Conservation (phyloP, 208 protist species). For the Leishmania amazonensis region DNA sequence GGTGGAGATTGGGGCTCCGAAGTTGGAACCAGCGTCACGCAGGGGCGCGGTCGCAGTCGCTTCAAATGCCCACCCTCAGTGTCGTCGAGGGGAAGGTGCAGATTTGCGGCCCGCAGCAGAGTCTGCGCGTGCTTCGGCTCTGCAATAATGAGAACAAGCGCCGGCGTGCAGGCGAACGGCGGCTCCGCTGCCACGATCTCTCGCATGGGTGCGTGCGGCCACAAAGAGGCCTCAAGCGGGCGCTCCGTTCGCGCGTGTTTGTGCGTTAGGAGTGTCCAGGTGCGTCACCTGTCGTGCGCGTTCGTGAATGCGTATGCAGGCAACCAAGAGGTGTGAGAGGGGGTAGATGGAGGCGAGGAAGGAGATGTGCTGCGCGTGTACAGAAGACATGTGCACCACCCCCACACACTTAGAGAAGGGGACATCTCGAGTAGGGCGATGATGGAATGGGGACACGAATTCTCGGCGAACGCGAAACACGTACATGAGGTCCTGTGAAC, state of each 20-base stretch:
- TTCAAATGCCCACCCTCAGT: constrained; percentile 58
- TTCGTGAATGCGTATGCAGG: neutral
- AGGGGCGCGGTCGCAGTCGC: constrained; percentile 55
- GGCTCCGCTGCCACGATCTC: constrained; percentile 51
- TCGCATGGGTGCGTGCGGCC: constrained; percentile 32
- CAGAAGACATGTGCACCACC: no score
- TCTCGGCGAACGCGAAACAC: neutral
- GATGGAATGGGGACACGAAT: neutral
- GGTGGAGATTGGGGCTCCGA: neutral
- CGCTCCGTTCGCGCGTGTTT: neutral
- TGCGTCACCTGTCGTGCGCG: neutral
- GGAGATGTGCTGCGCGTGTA: neutral
- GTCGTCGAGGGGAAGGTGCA: constrained; percentile 46
- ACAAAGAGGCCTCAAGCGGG: neutral
- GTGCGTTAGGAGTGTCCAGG: neutral
- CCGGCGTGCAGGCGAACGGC: constrained; percentile 44
- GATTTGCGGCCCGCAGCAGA: constrained; percentile 63
- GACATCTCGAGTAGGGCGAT: neutral
- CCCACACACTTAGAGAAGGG: no score
- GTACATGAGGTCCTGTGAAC: neutral
- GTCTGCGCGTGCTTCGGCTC: constrained; percentile 46
- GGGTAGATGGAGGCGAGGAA: neutral
- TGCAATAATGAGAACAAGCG: constrained; percentile 37
- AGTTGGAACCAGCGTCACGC: neutral
- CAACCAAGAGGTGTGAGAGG: neutral